phyloP scores from a whole-genome alignment of 2,329 filamentous ascomycete species.

The Fusarium oligoseptatum region DNA sequence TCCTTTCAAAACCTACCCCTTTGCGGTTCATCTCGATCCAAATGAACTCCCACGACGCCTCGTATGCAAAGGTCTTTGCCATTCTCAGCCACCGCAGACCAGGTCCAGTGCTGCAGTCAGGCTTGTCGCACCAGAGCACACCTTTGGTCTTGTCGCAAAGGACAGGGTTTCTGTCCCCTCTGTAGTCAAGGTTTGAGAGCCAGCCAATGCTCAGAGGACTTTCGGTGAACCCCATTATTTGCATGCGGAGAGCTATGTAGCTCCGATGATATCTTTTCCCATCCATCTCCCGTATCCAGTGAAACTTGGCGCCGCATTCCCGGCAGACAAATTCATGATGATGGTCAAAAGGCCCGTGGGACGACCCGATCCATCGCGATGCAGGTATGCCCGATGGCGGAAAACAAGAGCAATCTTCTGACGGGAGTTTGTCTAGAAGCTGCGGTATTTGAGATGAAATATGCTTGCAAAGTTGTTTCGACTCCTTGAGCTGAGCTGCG shows the following conservation, averaged over 20 bases:
- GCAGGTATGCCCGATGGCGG: not conserved
- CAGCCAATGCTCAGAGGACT: not conserved
- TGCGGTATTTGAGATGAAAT: not conserved
- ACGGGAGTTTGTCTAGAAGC: not conserved
- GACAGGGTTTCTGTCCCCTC: not conserved
- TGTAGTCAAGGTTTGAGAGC: conserved; percentile 9
- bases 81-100: conserved; percentile 12
- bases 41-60: not conserved
- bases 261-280: not conserved
- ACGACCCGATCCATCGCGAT: accelerated
- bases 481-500: not conserved
- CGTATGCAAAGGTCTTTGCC: not conserved
- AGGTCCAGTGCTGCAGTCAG: conserved; percentile 5
- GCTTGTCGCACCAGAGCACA: conserved; percentile 13
- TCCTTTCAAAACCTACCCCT: not conserved
- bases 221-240: not conserved
- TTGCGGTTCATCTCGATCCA: not conserved
- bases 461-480: conserved; percentile 11
- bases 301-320: not conserved
- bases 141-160: conserved; percentile 3
- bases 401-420: conserved; percentile 12
- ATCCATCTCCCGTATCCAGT: not conserved
- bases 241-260: not conserved
- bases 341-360: not conserved
- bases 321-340: not conserved